phyloP scores from a whole-genome alignment of 257 asterid genomes.

The Jasminum sambac region DNA sequence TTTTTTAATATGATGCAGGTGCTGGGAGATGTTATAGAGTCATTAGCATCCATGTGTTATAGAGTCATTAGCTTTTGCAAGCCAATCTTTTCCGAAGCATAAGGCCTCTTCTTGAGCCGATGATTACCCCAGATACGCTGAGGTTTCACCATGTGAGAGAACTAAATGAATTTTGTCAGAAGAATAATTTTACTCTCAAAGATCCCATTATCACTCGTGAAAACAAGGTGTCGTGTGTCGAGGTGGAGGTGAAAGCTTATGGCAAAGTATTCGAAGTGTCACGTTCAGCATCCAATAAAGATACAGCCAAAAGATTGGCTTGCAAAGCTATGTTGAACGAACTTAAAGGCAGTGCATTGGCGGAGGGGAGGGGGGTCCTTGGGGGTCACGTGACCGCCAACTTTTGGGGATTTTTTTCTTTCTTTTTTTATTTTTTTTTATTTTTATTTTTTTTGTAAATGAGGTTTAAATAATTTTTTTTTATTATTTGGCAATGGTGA shows the following conservation, averaged over 20 bases:
- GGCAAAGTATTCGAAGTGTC: slow-evolving; percentile 40
- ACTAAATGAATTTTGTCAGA: slow-evolving; percentile 57
- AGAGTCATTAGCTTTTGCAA: slow-evolving; percentile 61
- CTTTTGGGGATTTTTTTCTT: too few relatives aligned
- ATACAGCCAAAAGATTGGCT: slow-evolving; percentile 50
- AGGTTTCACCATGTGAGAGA: slow-evolving; percentile 70
- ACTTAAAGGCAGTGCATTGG: slow-evolving; percentile 31
- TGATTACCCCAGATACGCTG: slow-evolving; percentile 64
- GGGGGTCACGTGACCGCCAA: too few relatives aligned
- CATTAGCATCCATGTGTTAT: slow-evolving; percentile 75
- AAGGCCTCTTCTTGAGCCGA: slow-evolving; percentile 76
- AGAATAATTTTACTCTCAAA: slow-evolving; percentile 34
- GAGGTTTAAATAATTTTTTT: too few relatives aligned
- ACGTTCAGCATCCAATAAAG: slow-evolving; percentile 33
- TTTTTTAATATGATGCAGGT: slow-evolving; percentile 39
- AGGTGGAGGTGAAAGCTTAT: slow-evolving; percentile 58
- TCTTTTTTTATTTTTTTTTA: too few relatives aligned
- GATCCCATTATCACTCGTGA: slow-evolving; percentile 20
- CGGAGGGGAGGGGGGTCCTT: too few relatives aligned
- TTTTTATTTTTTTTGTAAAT: too few relatives aligned
- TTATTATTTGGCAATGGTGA: too few relatives aligned
- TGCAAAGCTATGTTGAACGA: slow-evolving; percentile 47
- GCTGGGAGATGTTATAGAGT: slow-evolving; percentile 80
- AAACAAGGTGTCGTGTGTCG: slow-evolving; percentile 32
- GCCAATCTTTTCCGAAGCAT: slow-evolving; percentile 50